A percentile compares a stretch with the other conserved stretches of the same genome.
phyloP scores from a whole-genome alignment of 139 green algal species.

The Pseudopediastrum boryanum region DNA sequence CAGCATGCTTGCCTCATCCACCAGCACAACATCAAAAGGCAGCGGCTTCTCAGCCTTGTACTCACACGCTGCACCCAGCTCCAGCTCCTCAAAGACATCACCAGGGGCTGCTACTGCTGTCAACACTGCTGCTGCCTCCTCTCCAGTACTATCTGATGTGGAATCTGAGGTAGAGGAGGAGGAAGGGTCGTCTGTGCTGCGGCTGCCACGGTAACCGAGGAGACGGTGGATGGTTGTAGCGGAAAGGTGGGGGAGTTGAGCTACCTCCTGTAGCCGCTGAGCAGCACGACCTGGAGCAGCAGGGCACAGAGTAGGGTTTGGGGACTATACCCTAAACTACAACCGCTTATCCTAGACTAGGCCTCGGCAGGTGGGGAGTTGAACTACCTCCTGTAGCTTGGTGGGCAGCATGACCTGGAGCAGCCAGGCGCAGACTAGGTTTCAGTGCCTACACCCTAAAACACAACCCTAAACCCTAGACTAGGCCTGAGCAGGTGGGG shows the following conservation, averaged over 20 bases:
- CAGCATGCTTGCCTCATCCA: slow-evolving; percentile 89
- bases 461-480: too few relatives aligned
- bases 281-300: slow-evolving; percentile 46
- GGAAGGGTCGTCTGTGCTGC: neutral
- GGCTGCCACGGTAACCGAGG: slow-evolving; percentile 54
- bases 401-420: too few relatives aligned
- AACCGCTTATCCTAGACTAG: neutral
- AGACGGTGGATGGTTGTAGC: slow-evolving; percentile 76
- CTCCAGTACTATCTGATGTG: too few relatives aligned
- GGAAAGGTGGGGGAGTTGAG: slow-evolving; percentile 4
- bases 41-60: slow-evolving; percentile 41
- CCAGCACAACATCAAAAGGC: slow-evolving; percentile 59
- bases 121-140: slow-evolving; percentile 4
- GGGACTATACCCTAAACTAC: neutral
- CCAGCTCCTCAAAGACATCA: neutral
- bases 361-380: too few relatives aligned
- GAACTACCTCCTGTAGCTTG: too few relatives aligned
- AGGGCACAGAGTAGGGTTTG: too few relatives aligned
- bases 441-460: too few relatives aligned
- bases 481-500: too few relatives aligned
- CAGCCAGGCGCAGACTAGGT: too few relatives aligned
- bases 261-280: slow-evolving; percentile 58
- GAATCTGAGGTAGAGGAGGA: too few relatives aligned
- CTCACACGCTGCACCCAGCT: slow-evolving; percentile 27
- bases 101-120: slow-evolving; percentile 30